Base-by-base conservation (phyloP, 805 yeast species). In the Saturnispora saitoi region DNA sequence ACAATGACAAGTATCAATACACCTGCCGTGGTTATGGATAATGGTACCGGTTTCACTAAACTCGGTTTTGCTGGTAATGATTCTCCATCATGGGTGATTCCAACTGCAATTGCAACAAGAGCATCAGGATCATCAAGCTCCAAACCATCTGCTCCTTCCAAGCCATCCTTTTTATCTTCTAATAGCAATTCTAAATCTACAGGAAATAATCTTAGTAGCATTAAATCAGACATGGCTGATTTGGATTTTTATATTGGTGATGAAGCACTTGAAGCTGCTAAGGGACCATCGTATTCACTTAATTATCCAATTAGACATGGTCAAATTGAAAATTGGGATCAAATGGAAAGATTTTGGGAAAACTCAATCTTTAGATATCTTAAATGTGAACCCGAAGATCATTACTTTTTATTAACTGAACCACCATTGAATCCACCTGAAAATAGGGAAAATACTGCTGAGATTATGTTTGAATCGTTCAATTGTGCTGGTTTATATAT, bases 371-470 rank as follows among this genome's bases (percentile, higher is more conserved):
- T 93, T 73, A 91, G 93, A 70, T 93, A 93, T 65, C 76, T 93
- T 58, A 81, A 96, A 66, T 88, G 98, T 65, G 99, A 93, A 69
- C 99, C 99, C 14, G 99, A 93, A 67, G 99, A 93, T 68, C 99
- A 93, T 63, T 89, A 87, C 64, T 93, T 93, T 68, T 71, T 93
- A 49, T 70, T 93, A 58, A 93, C 99, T 45, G 99, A 93, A 70
- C 99, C 99, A 10, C 99, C 99, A 20, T 77, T 93, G 56, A 93
- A 93, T 63, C 97, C 99, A n/a, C 99, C 99, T 6, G 99, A 93
- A 71, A 93, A 93, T 69, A 86, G 99, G 71, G 99, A 93, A 66
- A 88, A 87, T 65, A 89, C 96, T 1, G 99, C 99, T 11, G 99
- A 93, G 66, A 93, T 93, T 63, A 93, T 93, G 95, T 93, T 93